Base-by-base conservation (phyloP, 257 asterid genomes). In the Nicotiana sylvestris region DNA sequence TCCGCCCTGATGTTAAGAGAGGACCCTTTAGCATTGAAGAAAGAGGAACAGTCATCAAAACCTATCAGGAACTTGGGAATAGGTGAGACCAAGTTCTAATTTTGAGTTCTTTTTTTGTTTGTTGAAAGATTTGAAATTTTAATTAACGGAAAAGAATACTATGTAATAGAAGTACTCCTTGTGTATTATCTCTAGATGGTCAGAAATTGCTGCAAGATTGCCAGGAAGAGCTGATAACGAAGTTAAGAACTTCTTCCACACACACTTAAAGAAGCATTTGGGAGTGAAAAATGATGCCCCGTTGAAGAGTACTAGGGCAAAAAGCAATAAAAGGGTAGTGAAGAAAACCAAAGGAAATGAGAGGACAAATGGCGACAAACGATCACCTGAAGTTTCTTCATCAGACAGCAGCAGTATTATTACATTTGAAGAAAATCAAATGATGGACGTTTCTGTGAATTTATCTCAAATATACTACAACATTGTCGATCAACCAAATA, bases 171-270 rank as follows among this genome's bases (percentile, higher is more conserved):
- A 16, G 5, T 29, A 29, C 30, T 4, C 13, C 4, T 33, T 12
- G 12, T 39, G 32, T 37, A 69, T 17, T 37, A 7, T 6, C 1
- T 9, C 1, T 9, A 78, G 82, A 43, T 78, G 82, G 70, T 78
- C 82, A 30, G 29, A n/a, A 5, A 78, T 78, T 33, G 82, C 82
- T 6, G 82, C 51, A 35, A 57, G 15, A 18, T 57, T 78, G 15
- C 70, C 82, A 1, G 82, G 82, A 35, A 43, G 82, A 61, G 58
- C 82, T 2, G 82, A 78, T 12, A 57, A 78, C 29, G 82, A 60
- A 58, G 21, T 78, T 12, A 78, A 78, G 4, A 78, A 78, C 43
- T 58, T 78, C n/a, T 29, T 21, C 21, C 21, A 21, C 21, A 21
- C 21, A 21, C 21, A 21, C 21, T 21, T 21, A 21, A 21, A 21